A percentile compares a stretch with the other conserved stretches of the same genome.
Evolutionary conservation across 495 filamentous ascomycete genomes (phyloP).

Genomic region (Usnea hakonensis): DNA sequence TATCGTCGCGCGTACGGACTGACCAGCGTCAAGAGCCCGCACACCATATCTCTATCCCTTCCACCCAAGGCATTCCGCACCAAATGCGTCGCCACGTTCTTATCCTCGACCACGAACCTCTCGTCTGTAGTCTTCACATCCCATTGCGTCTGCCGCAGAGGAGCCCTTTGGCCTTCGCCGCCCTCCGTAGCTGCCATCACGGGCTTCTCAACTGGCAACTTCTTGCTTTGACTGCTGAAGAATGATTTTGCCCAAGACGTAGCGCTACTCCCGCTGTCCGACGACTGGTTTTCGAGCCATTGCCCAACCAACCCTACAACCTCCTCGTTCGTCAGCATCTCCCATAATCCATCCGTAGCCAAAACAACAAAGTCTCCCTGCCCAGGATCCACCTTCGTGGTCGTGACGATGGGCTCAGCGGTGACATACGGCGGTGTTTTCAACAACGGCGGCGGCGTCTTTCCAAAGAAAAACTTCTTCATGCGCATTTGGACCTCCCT

Average conservation of each 20-base stretch:
- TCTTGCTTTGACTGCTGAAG: slow-evolving; percentile 39
- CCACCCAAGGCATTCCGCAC: slow-evolving; percentile 94
- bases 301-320: slow-evolving; percentile 93
- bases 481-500: slow-evolving; percentile 72
- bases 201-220: slow-evolving; percentile 46
- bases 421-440: slow-evolving; percentile 97
- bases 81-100: slow-evolving; percentile 92
- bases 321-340: slow-evolving; percentile 98
- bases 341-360: slow-evolving; percentile 96
- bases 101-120: slow-evolving; percentile 89
- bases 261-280: slow-evolving; percentile 34
- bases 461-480: slow-evolving; percentile 76
- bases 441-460: slow-evolving; percentile 59
- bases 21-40: slow-evolving; percentile 83
- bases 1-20: slow-evolving; percentile 86
- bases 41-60: slow-evolving; percentile 88
- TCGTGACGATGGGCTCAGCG: slow-evolving; percentile 89
- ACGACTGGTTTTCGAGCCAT: slow-evolving; percentile 72
- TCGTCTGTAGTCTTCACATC: slow-evolving; percentile 59
- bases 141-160: slow-evolving; percentile 81
- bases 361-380: slow-evolving; percentile 93
- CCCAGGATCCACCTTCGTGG: slow-evolving; percentile 84
- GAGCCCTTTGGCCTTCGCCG: slow-evolving; percentile 53
- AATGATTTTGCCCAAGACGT: slow-evolving; percentile 40
- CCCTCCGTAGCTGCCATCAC: slow-evolving; percentile 33